Evolutionary conservation across 2,329 filamentous ascomycete genomes (phyloP).

Genomic region (Hypocrella siamensis): DNA sequence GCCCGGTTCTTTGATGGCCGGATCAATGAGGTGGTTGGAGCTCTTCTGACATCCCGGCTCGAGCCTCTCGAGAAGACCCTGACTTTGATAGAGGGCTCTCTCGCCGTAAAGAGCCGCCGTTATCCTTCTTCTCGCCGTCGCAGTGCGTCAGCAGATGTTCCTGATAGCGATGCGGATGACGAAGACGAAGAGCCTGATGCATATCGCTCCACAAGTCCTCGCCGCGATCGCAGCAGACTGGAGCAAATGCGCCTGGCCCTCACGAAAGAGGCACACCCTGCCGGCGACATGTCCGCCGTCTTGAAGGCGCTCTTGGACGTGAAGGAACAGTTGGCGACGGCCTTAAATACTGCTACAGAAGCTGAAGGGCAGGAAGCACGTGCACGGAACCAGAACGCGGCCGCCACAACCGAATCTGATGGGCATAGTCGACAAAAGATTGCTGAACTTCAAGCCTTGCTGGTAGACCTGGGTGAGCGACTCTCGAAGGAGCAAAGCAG

Average conservation of each 20-base stretch:
- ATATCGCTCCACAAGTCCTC: slow-evolving; percentile 61
- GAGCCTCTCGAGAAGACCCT: slow-evolving; percentile 71
- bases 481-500: slow-evolving; percentile 30
- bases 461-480: slow-evolving; percentile 43
- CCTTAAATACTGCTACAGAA: slow-evolving; percentile 9
- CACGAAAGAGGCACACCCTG: slow-evolving; percentile 48
- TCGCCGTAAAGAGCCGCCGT: slow-evolving; percentile 41
- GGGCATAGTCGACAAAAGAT: slow-evolving; percentile 37
- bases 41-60: slow-evolving; percentile 59
- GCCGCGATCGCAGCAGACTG: slow-evolving; percentile 59
- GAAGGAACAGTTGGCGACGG: slow-evolving; percentile 29
- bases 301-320: slow-evolving; percentile 52
- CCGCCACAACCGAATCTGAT: slow-evolving; percentile 31
- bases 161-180: slow-evolving; percentile 85
- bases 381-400: too few species aligned
- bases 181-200: slow-evolving; percentile 62
- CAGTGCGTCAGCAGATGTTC: slow-evolving; percentile 52
- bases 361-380: slow-evolving; percentile 26
- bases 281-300: slow-evolving; percentile 31
- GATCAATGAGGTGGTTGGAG: slow-evolving; percentile 73
- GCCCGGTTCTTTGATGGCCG: slow-evolving; percentile 83
- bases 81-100: slow-evolving; percentile 54
- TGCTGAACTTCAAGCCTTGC: slow-evolving; percentile 42
- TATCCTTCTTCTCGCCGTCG: slow-evolving; percentile 41
- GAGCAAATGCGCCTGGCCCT: slow-evolving; percentile 67